Conservation (phyloP, 139 green algal genomes). For the Chlamydomonas eustigma region DNA sequence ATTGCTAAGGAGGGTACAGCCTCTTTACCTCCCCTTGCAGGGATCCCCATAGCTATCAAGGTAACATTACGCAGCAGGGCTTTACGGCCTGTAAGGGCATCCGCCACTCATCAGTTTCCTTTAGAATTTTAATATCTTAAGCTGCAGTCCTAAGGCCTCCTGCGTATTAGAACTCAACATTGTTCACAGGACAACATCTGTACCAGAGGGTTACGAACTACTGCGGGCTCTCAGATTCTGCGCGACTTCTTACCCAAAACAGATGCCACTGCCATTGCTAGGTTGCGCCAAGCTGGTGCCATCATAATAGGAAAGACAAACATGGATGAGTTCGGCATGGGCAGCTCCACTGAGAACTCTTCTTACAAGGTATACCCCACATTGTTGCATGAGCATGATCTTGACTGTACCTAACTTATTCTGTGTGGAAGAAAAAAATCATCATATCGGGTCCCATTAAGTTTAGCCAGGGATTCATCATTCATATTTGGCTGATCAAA, state of each 20-base stretch:
- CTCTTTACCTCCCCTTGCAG: constrained; percentile 55
- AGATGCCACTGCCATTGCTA: constrained; percentile 69
- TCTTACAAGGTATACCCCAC: constrained; percentile 72
- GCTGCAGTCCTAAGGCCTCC: neutral
- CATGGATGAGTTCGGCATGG: constrained; percentile 98
- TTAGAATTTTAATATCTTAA: neutral
- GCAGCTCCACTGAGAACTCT: constrained; percentile 86
- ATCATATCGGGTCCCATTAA: no score
- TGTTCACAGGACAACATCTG: constrained; percentile 91
- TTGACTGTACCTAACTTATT: no score
- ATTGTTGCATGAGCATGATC: no score
- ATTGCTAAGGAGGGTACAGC: constrained; percentile 32
- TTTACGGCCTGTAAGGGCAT: neutral
- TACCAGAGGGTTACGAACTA: constrained; percentile 77
- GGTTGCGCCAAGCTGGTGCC: constrained; percentile 68
- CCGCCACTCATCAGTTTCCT: neutral
- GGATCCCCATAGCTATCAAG: constrained; percentile 86
- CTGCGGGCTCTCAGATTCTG: constrained; percentile 78
- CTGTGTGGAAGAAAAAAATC: no score
- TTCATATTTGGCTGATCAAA: no score
- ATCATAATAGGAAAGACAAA: constrained; percentile 96
- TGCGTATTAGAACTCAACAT: neutral
- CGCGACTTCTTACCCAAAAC: constrained; percentile 64
- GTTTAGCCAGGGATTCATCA: no score
- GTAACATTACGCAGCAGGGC: constrained; percentile 17